Conservation (phyloP, 805 yeast species). For the Zygosaccharomyces pseudorouxii region DNA sequence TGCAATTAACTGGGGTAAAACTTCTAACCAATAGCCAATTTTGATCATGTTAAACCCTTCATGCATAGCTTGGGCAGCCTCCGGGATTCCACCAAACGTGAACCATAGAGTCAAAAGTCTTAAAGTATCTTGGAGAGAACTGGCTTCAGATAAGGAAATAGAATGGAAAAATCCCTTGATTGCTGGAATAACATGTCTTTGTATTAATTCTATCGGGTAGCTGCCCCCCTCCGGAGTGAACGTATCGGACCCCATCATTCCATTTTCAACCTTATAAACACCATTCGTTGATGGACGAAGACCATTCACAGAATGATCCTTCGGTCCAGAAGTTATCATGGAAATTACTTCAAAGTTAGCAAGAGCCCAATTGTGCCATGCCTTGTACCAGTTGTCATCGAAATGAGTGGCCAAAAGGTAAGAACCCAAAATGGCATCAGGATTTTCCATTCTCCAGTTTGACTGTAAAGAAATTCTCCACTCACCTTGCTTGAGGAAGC, state of each 20-base stretch:
- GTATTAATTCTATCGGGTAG: constrained; percentile 53
- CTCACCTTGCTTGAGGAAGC: constrained; percentile 96
- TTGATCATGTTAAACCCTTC: constrained; percentile 88
- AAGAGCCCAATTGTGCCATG: constrained; percentile 99
- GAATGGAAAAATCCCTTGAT: constrained; percentile 94
- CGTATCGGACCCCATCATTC: constrained; percentile 31
- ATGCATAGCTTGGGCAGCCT: constrained; percentile 82
- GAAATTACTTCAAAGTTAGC: constrained; percentile 96
- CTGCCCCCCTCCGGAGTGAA: constrained; percentile 29
- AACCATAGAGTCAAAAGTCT: constrained; percentile 92
- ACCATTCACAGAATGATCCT: constrained; percentile 20
- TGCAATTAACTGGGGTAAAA: constrained; percentile 90
- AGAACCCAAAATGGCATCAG: constrained; percentile 85
- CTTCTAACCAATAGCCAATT: constrained; percentile 92
- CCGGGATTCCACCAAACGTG: constrained; percentile 88
- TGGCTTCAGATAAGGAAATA: constrained; percentile 77
- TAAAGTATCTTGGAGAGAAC: constrained; percentile 87
- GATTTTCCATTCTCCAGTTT: constrained; percentile 73
- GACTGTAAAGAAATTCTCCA: constrained; percentile 86
- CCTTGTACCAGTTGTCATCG: constrained; percentile 91
- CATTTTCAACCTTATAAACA: constrained; percentile 19
- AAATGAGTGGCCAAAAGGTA: constrained; percentile 92
- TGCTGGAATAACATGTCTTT: constrained; percentile 91
- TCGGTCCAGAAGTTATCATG: constrained; percentile 38
- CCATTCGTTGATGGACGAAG: constrained; percentile 13